Evolutionary conservation across 2,329 filamentous ascomycete species (phyloP), one percentile per base, ranked within the genome.

Genomic region (Sporothrix brasiliensis): DNA sequence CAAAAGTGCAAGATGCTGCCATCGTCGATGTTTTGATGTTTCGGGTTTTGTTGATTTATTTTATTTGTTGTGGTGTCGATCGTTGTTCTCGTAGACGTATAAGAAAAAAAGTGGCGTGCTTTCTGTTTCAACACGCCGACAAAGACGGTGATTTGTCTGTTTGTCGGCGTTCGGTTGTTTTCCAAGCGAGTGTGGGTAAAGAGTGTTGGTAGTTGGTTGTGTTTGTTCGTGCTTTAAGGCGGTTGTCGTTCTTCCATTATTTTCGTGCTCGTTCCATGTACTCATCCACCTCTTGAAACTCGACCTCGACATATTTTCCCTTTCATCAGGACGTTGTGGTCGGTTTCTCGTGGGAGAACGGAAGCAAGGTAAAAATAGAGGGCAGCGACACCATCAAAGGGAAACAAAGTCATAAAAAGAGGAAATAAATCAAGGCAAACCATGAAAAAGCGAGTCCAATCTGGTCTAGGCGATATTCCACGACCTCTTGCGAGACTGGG

Each of bases 381-480:
- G 14, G 50, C 9, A 7, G 14, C 27, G 41, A 16, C 19, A 71
- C 74, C 72, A 70, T 67, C 73, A 49, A 47, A 21, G 11, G 27
- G 39, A 39, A 61, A 50, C 44, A 69, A 53, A 75, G 13, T 50
- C 6, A 49, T 41, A 61, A 74, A 77, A 76, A 27, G 67, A 70
- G 71, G 74, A 72, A 73, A 73, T 70, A 76, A 75, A 67, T 50
- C 50, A 67, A 34, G 44, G 49, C 61, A 65, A 70, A 70, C 68
- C 53, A 56, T 66, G 68, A 70, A 70, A 76, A 74, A 69, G 50
- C 65, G 68, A 30, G 56, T 69, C 27, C 70, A 71, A 56, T 71
- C 72, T 67, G 60, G 58, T 53, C 58, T 58, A 30, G 50, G 54
- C 70, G 72, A 56, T 71, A 63, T 72, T 73, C 56, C 72, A 72